phyloP scores from a whole-genome alignment of 2,329 filamentous ascomycete species.

The Paraphaeosphaeria sporulosa region DNA sequence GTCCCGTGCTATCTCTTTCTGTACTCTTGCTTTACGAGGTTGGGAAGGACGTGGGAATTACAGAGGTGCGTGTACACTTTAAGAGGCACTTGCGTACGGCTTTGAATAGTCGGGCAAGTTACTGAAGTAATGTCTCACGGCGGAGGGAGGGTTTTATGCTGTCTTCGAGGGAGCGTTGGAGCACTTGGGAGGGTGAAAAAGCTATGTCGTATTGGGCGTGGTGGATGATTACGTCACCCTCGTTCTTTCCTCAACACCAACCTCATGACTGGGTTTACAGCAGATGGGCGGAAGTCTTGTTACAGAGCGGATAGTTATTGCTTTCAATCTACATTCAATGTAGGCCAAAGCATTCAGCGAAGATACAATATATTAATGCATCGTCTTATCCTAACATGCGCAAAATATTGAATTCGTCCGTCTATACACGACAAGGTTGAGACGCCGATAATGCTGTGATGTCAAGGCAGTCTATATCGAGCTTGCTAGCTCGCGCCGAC shows the following conservation, averaged over 20 bases:
- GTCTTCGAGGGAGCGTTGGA: background rate
- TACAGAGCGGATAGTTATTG: too few species aligned
- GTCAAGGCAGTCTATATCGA: constrained; percentile 10
- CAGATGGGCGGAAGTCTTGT: too few species aligned
- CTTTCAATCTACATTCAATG: too few species aligned
- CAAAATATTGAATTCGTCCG: background rate
- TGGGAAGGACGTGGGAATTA: background rate
- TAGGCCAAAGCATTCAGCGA: too few species aligned
- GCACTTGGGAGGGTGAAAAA: background rate
- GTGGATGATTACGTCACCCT: constrained; percentile 1
- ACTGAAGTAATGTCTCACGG: background rate
- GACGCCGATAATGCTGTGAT: constrained; percentile 11
- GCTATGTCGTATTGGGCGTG: background rate
- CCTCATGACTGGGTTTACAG: too few species aligned
- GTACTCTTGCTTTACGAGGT: background rate
- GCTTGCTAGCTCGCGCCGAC: constrained; percentile 9
- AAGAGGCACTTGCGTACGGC: background rate
- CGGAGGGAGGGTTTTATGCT: background rate
- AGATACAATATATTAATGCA: constrained; percentile 6
- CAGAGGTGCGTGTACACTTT: background rate
- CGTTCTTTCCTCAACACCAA: background rate
- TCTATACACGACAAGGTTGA: constrained; percentile 5
- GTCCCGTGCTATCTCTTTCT: background rate
- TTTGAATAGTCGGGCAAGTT: background rate
- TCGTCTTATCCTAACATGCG: constrained; percentile 6